phyloP scores from a whole-genome alignment of 176 grass and related monocot genomes.

The Juncus effusus region DNA sequence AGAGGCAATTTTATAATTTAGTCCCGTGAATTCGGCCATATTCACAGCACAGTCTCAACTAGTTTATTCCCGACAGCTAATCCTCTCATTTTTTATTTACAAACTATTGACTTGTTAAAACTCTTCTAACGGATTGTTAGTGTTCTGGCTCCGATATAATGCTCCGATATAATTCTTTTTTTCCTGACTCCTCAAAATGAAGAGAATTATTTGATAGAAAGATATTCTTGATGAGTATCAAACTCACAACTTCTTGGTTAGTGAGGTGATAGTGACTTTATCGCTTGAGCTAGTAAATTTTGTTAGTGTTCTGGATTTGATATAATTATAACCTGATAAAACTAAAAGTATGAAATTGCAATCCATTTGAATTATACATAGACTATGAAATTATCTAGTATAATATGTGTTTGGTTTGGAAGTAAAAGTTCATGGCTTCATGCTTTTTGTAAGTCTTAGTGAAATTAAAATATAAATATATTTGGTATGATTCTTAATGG shows the following conservation, averaged over 20 bases:
- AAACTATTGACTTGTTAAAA: constrained; percentile 23
- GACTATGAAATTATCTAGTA: background rate
- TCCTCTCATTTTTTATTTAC: constrained; percentile 10
- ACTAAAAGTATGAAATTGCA: background rate
- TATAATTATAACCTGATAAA: background rate
- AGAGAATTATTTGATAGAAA: background rate
- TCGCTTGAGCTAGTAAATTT: background rate
- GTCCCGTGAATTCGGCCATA: constrained; percentile 19
- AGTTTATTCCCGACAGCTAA: constrained; percentile 30
- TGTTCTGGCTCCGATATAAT: background rate
- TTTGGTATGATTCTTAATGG: background rate
- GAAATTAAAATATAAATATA: constrained; percentile 2
- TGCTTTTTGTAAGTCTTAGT: background rate
- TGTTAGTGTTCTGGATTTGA: background rate
- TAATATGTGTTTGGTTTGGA: background rate
- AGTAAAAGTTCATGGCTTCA: background rate
- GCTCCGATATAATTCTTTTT: background rate
- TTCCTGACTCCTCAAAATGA: background rate
- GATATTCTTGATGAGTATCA: background rate
- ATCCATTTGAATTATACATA: background rate
- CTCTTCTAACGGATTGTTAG: constrained; percentile 16
- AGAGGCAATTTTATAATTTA: constrained; percentile 16
- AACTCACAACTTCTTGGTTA: too few species aligned
- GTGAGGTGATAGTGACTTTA: background rate
- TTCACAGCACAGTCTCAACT: constrained; percentile 18